A percentile compares a stretch with the other conserved stretches of the same genome.
These are phyloP conservation scores for Papilionanthe hybrid DNA, from an alignment of 116 monocot genomes.

Conservation along the genomic window DNA sequence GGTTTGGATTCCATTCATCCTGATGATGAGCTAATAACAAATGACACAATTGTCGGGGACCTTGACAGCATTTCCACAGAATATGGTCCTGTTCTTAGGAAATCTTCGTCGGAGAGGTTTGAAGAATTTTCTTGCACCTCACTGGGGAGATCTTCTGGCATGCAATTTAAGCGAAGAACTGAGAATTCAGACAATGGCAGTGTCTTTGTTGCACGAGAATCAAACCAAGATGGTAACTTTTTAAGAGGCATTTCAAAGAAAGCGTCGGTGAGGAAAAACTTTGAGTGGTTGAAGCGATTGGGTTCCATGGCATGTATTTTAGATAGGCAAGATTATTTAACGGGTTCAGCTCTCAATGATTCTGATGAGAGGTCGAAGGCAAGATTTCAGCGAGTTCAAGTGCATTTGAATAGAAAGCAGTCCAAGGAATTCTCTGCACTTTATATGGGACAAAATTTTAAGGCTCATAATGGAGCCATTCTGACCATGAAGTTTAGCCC, in stretches of 20 bases:
- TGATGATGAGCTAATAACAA: slow-evolving; percentile 2
- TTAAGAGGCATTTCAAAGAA: slow-evolving; percentile 21
- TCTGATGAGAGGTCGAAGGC: slow-evolving; percentile 2
- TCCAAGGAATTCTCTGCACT: slow-evolving; percentile 76
- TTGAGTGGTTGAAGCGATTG: slow-evolving; percentile 62
- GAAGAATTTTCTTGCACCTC: slow-evolving; percentile 17
- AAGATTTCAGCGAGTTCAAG: slow-evolving; percentile 39
- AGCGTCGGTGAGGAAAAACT: slow-evolving; percentile 19
- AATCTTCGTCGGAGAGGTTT: slow-evolving; percentile 20
- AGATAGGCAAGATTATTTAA: slow-evolving; percentile 23
- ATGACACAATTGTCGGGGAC: not conserved
- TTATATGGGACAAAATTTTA: slow-evolving; percentile 53
- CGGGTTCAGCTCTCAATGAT: slow-evolving; percentile 5
- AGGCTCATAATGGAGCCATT: slow-evolving; percentile 72
- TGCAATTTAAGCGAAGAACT: slow-evolving; percentile 14
- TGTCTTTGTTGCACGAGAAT: slow-evolving; percentile 11
- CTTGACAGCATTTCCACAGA: slow-evolving; percentile 20
- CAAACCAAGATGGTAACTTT: slow-evolving; percentile 32
- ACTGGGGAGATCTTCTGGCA: slow-evolving; percentile 4
- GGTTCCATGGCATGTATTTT: slow-evolving; percentile 40
- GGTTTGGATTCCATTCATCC: slow-evolving; percentile 24
- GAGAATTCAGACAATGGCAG: slow-evolving; percentile 37
- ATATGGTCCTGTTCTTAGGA: slow-evolving; percentile 12
- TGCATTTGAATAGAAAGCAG: slow-evolving; percentile 33
- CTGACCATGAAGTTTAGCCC: slow-evolving; percentile 80